These are phyloP conservation scores for Rostrohypoxylon terebratum DNA, from an alignment of 495 filamentous ascomycete species.

Conservation along the genomic window DNA sequence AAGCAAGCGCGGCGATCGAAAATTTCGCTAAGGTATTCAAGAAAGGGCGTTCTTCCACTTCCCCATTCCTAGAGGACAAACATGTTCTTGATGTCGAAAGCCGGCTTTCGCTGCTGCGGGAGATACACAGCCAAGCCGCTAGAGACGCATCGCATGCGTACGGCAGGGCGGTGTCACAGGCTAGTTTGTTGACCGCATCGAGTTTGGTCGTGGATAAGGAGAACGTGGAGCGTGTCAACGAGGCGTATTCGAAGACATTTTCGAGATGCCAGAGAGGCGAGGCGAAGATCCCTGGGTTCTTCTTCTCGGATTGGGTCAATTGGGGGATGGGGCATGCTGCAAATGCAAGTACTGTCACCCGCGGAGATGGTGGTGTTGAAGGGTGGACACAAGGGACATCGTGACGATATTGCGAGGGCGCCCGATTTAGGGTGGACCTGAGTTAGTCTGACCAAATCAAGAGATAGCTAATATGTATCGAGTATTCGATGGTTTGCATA, in stretches of 20 bases:
- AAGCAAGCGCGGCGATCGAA: conserved; percentile 74
- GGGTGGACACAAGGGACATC: background rate
- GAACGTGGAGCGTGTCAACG: conserved; percentile 50
- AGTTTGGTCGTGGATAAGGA: conserved; percentile 54
- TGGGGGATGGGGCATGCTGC: conserved; percentile 67
- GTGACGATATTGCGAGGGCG: background rate
- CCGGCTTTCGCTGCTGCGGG: conserved; percentile 68
- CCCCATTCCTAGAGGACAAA: background rate
- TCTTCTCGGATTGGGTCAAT: conserved; percentile 67
- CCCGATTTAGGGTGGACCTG: background rate
- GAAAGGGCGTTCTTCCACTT: conserved; percentile 54
- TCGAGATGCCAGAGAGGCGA: conserved; percentile 58
- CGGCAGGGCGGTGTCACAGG: conserved; percentile 60
- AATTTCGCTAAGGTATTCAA: conserved; percentile 78
- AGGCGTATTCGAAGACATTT: conserved; percentile 58
- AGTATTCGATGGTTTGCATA: too few relatives aligned
- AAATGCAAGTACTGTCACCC: conserved; percentile 11
- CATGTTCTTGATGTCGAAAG: conserved; percentile 45
- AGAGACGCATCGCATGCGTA: conserved; percentile 66
- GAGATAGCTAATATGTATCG: background rate
- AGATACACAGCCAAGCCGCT: conserved; percentile 78
- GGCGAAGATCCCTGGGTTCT: conserved; percentile 60
- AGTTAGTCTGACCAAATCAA: too few relatives aligned
- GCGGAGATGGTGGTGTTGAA: background rate
- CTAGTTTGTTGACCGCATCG: conserved; percentile 61